A percentile compares a stretch with the other conserved stretches of the same genome.
Evolutionary conservation across 2,329 filamentous ascomycete species (phyloP).

Genomic region (Beauveria varroae): DNA sequence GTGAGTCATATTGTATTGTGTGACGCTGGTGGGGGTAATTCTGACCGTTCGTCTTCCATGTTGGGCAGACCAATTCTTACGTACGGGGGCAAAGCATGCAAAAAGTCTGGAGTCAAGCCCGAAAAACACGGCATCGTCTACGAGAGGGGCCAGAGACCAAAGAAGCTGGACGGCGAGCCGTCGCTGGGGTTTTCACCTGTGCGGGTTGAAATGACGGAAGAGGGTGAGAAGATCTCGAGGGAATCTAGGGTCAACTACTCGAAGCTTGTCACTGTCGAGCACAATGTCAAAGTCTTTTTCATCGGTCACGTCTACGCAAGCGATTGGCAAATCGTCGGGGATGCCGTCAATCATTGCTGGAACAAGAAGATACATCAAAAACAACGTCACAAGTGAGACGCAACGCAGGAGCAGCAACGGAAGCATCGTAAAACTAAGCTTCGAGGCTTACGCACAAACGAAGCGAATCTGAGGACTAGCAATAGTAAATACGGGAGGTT

Average conservation of each 20-base stretch:
- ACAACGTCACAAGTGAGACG: slow-evolving; percentile 15
- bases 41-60: slow-evolving; percentile 9
- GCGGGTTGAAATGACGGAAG: slow-evolving; percentile 33
- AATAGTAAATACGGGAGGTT: background rate
- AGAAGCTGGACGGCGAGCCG: slow-evolving; percentile 33
- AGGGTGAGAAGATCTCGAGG: slow-evolving; percentile 36
- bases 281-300: slow-evolving; percentile 51
- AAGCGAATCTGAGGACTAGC: background rate
- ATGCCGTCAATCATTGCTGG: slow-evolving; percentile 45
- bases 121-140: slow-evolving; percentile 47
- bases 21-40: background rate
- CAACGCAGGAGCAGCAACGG: background rate
- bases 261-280: slow-evolving; percentile 48
- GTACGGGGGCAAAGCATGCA: slow-evolving; percentile 45
- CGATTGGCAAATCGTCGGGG: slow-evolving; percentile 33
- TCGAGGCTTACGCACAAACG: background rate
- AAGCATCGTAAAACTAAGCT: background rate
- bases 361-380: slow-evolving; percentile 33
- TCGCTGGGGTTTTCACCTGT: slow-evolving; percentile 41
- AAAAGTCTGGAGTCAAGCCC: slow-evolving; percentile 45
- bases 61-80: slow-evolving; percentile 45
- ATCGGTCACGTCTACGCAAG: slow-evolving; percentile 38
- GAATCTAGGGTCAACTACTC: slow-evolving; percentile 53
- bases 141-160: slow-evolving; percentile 26
- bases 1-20: slow-evolving; percentile 29